Percentiles rank a stretch among this genome's conserved stretches.
Conservation (phyloP, 1,139 yeast genomes). For the Debaryomycetaceae sp. region DNA sequence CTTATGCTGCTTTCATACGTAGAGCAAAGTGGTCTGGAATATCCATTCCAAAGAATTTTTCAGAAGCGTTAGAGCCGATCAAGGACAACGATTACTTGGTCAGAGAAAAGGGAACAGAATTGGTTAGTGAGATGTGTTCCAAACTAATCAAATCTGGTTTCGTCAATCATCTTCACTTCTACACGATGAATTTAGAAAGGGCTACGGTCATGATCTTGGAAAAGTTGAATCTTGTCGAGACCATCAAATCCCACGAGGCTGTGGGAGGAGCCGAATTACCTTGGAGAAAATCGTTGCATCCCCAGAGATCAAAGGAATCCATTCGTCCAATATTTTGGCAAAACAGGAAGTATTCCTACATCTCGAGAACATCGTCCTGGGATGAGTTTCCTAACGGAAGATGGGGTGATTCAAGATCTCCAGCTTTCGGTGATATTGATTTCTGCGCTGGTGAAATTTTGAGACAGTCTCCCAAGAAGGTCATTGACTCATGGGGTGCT, state of each 20-base stretch:
- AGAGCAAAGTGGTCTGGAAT: constrained; percentile 94
- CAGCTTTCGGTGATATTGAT: constrained; percentile 88
- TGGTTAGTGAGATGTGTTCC: constrained; percentile 81
- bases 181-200: constrained; percentile 93
- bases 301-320: constrained; percentile 74
- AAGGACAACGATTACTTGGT: constrained; percentile 89
- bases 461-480: constrained; percentile 78
- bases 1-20: constrained; percentile 87
- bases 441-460: constrained; percentile 72
- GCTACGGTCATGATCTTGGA: constrained; percentile 89
- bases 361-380: constrained; percentile 89
- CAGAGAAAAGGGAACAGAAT: constrained; percentile 79
- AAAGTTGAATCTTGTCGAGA: constrained; percentile 55
- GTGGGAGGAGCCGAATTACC: constrained; percentile 54
- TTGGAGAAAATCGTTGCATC: constrained; percentile 88
- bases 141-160: constrained; percentile 67
- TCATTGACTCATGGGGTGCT: constrained; percentile 82
- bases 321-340: constrained; percentile 97
- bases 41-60: constrained; percentile 69
- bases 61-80: constrained; percentile 70
- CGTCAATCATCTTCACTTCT: constrained; percentile 86
- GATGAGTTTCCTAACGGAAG: constrained; percentile 95
- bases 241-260: constrained; percentile 37
- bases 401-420: constrained; percentile 93
- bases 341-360: constrained; percentile 85